phyloP scores from a whole-genome alignment of 495 filamentous ascomycete genomes.

The Podospora didyma region DNA sequence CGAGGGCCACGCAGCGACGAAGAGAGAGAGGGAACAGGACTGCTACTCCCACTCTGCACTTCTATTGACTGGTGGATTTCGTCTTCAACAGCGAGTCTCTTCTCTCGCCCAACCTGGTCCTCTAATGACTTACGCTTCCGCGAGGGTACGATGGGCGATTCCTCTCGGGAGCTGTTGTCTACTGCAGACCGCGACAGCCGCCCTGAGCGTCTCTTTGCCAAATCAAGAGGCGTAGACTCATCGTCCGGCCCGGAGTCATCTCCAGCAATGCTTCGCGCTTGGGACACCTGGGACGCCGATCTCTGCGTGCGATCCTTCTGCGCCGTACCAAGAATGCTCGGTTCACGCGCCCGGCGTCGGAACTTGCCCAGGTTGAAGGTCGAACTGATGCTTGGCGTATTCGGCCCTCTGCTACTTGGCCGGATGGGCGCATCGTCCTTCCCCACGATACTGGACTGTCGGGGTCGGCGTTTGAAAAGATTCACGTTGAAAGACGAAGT shows the following conservation, averaged over 20 bases:
- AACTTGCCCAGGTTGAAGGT: conserved; percentile 45
- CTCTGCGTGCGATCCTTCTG: conserved; percentile 33
- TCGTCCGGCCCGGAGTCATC: conserved; percentile 43
- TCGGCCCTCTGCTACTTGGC: conserved; percentile 44
- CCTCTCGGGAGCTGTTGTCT: conserved; percentile 10
- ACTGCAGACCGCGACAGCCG: conserved; percentile 4
- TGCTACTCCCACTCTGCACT: conserved; percentile 16
- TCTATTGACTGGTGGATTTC: conserved; percentile 27
- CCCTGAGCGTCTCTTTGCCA: conserved; percentile 31
- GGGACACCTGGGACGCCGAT: conserved; percentile 19
- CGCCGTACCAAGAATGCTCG: conserved; percentile 43
- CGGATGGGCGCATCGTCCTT: conserved; percentile 42
- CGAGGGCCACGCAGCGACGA: conserved; percentile 20
- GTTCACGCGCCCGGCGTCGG: conserved; percentile 41
- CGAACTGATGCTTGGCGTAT: conserved; percentile 41
- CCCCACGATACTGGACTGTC: conserved; percentile 42
- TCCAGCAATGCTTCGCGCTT: neutral
- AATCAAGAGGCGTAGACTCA: conserved; percentile 39
- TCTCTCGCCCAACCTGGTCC: conserved; percentile 22
- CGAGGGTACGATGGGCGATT: conserved; percentile 23
- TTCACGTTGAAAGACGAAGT: conserved; percentile 41
- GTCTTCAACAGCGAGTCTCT: conserved; percentile 17
- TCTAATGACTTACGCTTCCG: conserved; percentile 46
- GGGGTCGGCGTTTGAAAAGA: conserved; percentile 41
- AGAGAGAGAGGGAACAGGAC: conserved; percentile 13